Base-by-base conservation (phyloP, 306 rosid genomes). In the Cicer yamashitae region DNA sequence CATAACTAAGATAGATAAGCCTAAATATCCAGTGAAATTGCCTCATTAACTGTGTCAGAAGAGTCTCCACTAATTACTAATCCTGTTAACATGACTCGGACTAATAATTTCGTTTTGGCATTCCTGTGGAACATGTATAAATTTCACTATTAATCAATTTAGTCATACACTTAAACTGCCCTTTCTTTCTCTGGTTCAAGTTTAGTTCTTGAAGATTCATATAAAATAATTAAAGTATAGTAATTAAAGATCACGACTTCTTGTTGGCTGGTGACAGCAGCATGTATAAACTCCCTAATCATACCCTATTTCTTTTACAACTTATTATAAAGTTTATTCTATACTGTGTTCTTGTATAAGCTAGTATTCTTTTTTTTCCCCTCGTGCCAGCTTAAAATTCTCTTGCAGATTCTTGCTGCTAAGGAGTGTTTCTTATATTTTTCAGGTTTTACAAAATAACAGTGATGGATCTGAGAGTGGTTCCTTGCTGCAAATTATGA, bases 381-480 rank as follows among this genome's bases (percentile, higher is more conserved):
- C 20, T 73, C 69, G 69, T 67, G 14, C 7, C 37, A 70, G 73
- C 50, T 63, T 60, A n/a, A 76, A 68, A 57, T 52, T 59, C 9
- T 40, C 53, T 82, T 44, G 54, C 40, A 11, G 17, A 67, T 44
- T 71, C 11, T 67, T 71, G 46, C 77, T 38, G 70, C 59, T 54
- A 50, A 67, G 44, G 72, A 43, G 54, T 57, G 50, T 76, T 57
- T 74, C 74, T 57, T 20, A 54, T 85, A 58, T 63, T 78, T 69
- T 69, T 82, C 83, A 94, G 98, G 86, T 91, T 72, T 81, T 94
- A 63, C 83, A 83, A 88, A 94, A 90, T 81, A 94, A 76, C 76
- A 85, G 78, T 65, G 96, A 94, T 76, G 98, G 98, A 46, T 91
- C 97, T 2, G 96, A 90, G 83, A 83, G 77, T 69, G 96, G 97